Conservation (phyloP, 306 rosid genomes). For the Luffa aegyptiaca region DNA sequence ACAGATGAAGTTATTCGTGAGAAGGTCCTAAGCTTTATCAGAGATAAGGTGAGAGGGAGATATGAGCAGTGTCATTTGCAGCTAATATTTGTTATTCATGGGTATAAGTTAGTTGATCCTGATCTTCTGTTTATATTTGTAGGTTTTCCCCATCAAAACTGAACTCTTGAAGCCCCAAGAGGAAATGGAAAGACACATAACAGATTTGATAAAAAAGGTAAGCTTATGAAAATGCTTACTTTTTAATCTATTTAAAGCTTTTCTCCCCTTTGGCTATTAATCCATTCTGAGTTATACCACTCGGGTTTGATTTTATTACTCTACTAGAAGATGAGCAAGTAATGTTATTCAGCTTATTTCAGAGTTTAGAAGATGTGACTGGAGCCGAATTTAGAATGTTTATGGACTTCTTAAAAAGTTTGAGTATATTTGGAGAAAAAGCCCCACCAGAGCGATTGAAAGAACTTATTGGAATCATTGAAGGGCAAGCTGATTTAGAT, state of each 20-base stretch:
- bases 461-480: slow-evolving; percentile 85
- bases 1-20: slow-evolving; percentile 72
- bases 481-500: slow-evolving; percentile 92
- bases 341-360: slow-evolving; percentile 26
- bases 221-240: neutral
- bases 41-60: slow-evolving; percentile 60
- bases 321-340: slow-evolving; percentile 17
- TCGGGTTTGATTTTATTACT: neutral
- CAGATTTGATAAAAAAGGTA: slow-evolving; percentile 88
- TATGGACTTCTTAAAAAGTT: slow-evolving; percentile 77
- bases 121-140: slow-evolving; percentile 12
- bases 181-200: slow-evolving; percentile 96
- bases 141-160: slow-evolving; percentile 84
- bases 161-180: slow-evolving; percentile 89
- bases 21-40: slow-evolving; percentile 74
- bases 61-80: slow-evolving; percentile 2
- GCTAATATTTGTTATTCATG: neutral
- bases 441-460: slow-evolving; percentile 74
- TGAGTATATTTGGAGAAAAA: slow-evolving; percentile 79
- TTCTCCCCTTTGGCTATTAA: neutral
- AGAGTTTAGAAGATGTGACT: slow-evolving; percentile 88
- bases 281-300: slow-evolving; percentile 3
- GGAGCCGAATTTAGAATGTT: slow-evolving; percentile 86
- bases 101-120: slow-evolving; percentile 1
- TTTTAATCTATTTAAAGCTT: neutral